These are phyloP conservation scores for Scheffersomyces lignosus DNA, from an alignment of 805 yeast species.

Conservation along the genomic window DNA sequence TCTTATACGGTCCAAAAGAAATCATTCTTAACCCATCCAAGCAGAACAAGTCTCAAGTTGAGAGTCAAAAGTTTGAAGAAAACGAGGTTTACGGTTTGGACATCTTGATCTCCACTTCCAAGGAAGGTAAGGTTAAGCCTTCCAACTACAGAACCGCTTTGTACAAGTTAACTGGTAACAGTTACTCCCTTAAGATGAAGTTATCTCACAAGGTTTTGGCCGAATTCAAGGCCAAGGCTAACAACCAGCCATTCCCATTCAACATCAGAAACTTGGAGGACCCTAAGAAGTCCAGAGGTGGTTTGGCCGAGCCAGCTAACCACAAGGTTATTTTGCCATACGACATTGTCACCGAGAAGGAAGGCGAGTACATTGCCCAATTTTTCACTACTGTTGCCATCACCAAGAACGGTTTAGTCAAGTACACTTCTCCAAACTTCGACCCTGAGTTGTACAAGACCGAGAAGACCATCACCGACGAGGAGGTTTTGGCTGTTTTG, in stretches of 20 bases:
- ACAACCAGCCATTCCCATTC: slow-evolving; percentile 60
- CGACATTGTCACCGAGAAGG: slow-evolving; percentile 67
- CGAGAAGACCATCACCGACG: slow-evolving; percentile 56
- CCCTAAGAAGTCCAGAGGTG: slow-evolving; percentile 70
- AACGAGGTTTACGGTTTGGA: slow-evolving; percentile 80
- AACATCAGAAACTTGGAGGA: slow-evolving; percentile 65
- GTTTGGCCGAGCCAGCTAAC: slow-evolving; percentile 68
- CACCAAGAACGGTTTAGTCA: slow-evolving; percentile 70
- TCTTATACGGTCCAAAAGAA: slow-evolving; percentile 72
- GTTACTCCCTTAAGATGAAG: slow-evolving; percentile 68
- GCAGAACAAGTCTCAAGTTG: slow-evolving; percentile 62
- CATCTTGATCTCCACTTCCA: slow-evolving; percentile 61
- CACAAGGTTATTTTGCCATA: slow-evolving; percentile 68
- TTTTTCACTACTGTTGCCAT: slow-evolving; percentile 73
- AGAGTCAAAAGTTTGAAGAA: slow-evolving; percentile 64
- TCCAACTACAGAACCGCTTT: slow-evolving; percentile 64
- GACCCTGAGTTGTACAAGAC: slow-evolving; percentile 49
- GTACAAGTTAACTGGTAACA: slow-evolving; percentile 69
- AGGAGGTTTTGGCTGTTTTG: slow-evolving; percentile 46
- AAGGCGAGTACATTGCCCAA: slow-evolving; percentile 67
- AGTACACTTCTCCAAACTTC: slow-evolving; percentile 58
- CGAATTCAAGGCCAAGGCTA: slow-evolving; percentile 65
- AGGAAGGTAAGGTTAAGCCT: slow-evolving; percentile 63
- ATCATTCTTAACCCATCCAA: slow-evolving; percentile 74
- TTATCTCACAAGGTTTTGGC: slow-evolving; percentile 65